phyloP scores from a whole-genome alignment of 129 eudicot genomes.

The Pulicaria dysenterica region DNA sequence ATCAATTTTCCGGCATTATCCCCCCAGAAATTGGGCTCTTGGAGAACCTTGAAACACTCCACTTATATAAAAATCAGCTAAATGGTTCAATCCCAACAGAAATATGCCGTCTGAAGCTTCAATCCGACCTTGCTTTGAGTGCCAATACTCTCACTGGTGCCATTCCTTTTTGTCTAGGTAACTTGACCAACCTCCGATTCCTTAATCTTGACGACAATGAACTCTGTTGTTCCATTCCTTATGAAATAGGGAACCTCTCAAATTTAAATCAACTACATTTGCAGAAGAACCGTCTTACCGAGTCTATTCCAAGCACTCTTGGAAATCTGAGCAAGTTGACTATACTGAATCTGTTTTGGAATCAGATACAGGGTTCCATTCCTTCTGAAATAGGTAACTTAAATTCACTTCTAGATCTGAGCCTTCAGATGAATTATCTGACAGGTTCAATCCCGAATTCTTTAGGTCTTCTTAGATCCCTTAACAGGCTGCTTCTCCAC shows the following conservation, averaged over 20 bases:
- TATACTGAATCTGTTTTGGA: constrained; percentile 11
- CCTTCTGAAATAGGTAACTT: constrained; percentile 42
- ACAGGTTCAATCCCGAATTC: constrained; percentile 28
- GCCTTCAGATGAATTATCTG: constrained; percentile 14
- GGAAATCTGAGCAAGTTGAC: constrained; percentile 25
- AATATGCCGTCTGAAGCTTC: constrained; percentile 18
- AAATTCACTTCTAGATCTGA: constrained; percentile 5
- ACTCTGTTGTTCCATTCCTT: constrained; percentile 24
- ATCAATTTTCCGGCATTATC: constrained; percentile 32
- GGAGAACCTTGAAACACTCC: constrained; percentile 27
- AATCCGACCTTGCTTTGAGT: constrained; percentile 11
- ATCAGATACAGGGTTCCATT: constrained; percentile 40
- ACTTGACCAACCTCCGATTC: not conserved
- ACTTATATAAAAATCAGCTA: constrained; percentile 25
- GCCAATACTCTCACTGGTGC: constrained; percentile 30
- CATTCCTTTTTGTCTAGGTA: constrained; percentile 24
- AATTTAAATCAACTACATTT: constrained; percentile 24
- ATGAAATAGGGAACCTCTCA: constrained; percentile 25
- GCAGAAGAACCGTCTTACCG: constrained; percentile 26
- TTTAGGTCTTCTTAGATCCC: constrained; percentile 23
- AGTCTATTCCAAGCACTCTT: constrained; percentile 33
- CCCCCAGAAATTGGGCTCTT: constrained; percentile 38
- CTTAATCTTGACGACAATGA: constrained; percentile 1
- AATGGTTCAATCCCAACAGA: constrained; percentile 32
- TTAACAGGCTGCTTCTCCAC: not conserved